Base-by-base conservation (phyloP, 495 filamentous ascomycete species). In the Penicillium paradoxum region DNA sequence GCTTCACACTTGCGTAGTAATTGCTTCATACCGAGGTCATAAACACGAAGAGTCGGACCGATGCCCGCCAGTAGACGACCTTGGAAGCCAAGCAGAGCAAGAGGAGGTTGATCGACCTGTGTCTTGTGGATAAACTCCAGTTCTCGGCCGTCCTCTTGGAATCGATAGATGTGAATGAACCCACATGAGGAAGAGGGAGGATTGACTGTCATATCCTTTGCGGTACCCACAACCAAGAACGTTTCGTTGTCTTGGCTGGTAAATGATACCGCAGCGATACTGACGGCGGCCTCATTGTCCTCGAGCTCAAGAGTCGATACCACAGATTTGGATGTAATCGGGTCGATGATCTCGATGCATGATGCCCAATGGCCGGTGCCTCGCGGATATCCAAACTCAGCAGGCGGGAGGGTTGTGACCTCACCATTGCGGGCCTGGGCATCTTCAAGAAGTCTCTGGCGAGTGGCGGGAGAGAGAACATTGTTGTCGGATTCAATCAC, bases 81-180 rank as follows among this genome's bases (percentile, higher is more conserved):
- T 70, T 99, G 92, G 76, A 97, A 99, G 15, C 82, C 82, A 24
- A 92, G 81, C 5, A 99, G 78, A 17, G 95, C 95, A 56, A 90
- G 83, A 1, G 95, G 91, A 1, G 91, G 91, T 47, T 90, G 83
- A 51, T 95, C 89, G 13, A 95, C 78, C 59, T 87, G 88, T 6
- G 95, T 97, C 69, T 97, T 97, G 72, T 97, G 95, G 53, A 95
- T 91, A 54, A 97, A 92, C 60, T 96, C 91, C 21, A 99, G 78
- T 49, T 87, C 83, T 54, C 81, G 82, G 40, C 95, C 95, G 57
- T 91, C 83, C 27, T 91, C 85, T 22, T 87, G 81, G 74, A 97
- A 91, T 32, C 90, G 84, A 70, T 96, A 99, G 42, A 97, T 86
- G 58, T 96, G 90, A 27, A 99, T 89, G 60, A 85, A 96, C 4